Conservation (phyloP, 805 yeast genomes). For the Kodamaea lidongshanica region DNA sequence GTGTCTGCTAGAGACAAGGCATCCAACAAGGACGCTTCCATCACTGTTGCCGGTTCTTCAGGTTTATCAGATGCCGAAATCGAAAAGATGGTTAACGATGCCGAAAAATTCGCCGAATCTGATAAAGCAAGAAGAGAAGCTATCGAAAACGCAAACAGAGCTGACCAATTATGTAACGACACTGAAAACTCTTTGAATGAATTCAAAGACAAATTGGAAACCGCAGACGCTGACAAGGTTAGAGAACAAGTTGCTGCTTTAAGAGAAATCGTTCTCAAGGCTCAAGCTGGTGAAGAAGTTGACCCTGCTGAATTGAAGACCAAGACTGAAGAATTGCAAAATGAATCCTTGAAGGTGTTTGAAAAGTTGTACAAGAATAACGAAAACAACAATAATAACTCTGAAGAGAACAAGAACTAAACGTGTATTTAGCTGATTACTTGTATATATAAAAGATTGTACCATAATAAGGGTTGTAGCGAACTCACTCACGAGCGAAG, state of each 20-base stretch:
- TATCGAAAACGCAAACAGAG: slow-evolving; percentile 80
- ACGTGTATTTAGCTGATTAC: slow-evolving; percentile 7
- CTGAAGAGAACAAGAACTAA: slow-evolving; percentile 26
- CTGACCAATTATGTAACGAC: slow-evolving; percentile 64
- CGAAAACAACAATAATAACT: slow-evolving; percentile 20
- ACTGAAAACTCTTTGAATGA: slow-evolving; percentile 44
- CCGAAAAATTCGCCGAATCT: slow-evolving; percentile 81
- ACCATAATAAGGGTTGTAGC: too few species aligned
- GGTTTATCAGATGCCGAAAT: slow-evolving; percentile 88
- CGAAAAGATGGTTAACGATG: slow-evolving; percentile 85
- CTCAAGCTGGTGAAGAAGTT: slow-evolving; percentile 58
- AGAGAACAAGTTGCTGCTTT: slow-evolving; percentile 50
- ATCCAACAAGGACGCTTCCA: slow-evolving; percentile 87
- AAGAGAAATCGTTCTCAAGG: slow-evolving; percentile 63
- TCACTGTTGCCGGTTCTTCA: slow-evolving; percentile 93
- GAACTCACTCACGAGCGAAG: too few species aligned
- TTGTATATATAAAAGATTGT: slow-evolving; percentile 11
- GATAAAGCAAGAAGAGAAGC: slow-evolving; percentile 83
- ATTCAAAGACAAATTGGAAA: slow-evolving; percentile 41
- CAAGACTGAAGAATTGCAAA: slow-evolving; percentile 71
- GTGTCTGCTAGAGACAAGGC: slow-evolving; percentile 93
- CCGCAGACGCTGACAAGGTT: slow-evolving; percentile 42
- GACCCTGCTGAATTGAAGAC: slow-evolving; percentile 59
- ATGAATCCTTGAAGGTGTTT: slow-evolving; percentile 67
- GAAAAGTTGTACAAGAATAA: slow-evolving; percentile 47